A percentile compares a stretch with the other conserved stretches of the same genome.
Evolutionary conservation across 106 monocot species (phyloP).

Genomic region (Phalaenopsis aphrodite): DNA sequence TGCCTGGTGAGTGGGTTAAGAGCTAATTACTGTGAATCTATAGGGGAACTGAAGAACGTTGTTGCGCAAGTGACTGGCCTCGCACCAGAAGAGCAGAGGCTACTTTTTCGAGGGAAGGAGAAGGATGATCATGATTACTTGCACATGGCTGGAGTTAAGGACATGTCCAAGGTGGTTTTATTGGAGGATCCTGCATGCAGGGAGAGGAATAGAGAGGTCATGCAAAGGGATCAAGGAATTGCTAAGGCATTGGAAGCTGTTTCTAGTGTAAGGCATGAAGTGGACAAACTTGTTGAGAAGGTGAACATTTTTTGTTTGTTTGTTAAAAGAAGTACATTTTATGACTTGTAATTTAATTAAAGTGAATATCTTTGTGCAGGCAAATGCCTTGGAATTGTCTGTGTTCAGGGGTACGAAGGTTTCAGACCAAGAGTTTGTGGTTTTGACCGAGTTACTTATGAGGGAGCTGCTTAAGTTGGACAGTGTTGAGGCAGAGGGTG

Average conservation of each 20-base stretch:
- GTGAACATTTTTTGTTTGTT: slow-evolving; percentile 13
- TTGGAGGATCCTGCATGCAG: slow-evolving; percentile 72
- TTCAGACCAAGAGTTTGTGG: slow-evolving; percentile 59
- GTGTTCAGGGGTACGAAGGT: slow-evolving; percentile 46
- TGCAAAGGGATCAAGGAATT: slow-evolving; percentile 31
- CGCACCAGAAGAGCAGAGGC: slow-evolving; percentile 67
- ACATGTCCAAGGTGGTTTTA: slow-evolving; percentile 67
- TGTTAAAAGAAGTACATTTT: neutral
- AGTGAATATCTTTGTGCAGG: slow-evolving; percentile 22
- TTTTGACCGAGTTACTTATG: slow-evolving; percentile 81
- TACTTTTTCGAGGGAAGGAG: slow-evolving; percentile 90
- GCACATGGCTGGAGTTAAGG: slow-evolving; percentile 71
- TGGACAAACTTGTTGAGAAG: slow-evolving; percentile 72
- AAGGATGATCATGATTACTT: slow-evolving; percentile 62
- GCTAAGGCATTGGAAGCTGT: slow-evolving; percentile 67
- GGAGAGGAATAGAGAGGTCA: slow-evolving; percentile 46
- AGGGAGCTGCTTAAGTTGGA: slow-evolving; percentile 81
- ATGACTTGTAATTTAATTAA: neutral
- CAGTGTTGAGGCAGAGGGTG: slow-evolving; percentile 79
- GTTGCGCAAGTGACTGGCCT: slow-evolving; percentile 51
- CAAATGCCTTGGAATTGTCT: slow-evolving; percentile 39
- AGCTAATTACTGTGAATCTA: neutral
- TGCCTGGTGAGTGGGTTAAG: neutral
- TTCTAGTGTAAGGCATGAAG: slow-evolving; percentile 46
- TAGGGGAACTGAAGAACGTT: slow-evolving; percentile 82